These are phyloP conservation scores for Fomitopsis pinicola DNA, from an alignment of 1,284 basidiomycete species.

Conservation along the genomic window DNA sequence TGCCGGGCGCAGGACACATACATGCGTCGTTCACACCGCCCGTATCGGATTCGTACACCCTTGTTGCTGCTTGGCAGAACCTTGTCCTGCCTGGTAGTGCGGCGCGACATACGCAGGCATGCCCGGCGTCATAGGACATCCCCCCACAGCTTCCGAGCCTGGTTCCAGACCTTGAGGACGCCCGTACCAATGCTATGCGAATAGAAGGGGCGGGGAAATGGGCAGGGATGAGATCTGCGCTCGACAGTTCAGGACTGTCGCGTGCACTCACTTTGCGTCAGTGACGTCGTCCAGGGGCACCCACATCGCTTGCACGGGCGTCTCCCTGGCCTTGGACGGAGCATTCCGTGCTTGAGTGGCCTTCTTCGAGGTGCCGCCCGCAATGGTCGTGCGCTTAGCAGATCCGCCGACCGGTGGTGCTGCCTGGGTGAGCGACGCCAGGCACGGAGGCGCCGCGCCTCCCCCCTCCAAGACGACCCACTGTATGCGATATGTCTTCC, in stretches of 20 bases:
- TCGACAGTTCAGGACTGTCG: not conserved
- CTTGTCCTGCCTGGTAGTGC: too few relatives aligned
- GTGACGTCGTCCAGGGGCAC: conserved; percentile 48
- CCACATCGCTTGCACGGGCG: conserved; percentile 38
- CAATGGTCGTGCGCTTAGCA: conserved; percentile 1
- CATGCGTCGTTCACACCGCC: too few relatives aligned
- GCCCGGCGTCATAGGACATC: not conserved
- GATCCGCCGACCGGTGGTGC: not conserved
- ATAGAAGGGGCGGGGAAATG: not conserved
- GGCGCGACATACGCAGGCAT: not conserved
- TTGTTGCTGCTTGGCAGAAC: not conserved
- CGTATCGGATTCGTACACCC: not conserved
- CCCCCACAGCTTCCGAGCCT: conserved; percentile 28
- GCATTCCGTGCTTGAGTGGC: conserved; percentile 1
- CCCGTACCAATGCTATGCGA: conserved; percentile 32
- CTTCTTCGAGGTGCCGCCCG: conserved; percentile 5
- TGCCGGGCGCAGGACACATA: not conserved
- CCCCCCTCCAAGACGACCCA: conserved; percentile 65
- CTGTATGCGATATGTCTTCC: conserved; percentile 82
- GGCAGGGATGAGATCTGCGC: not conserved
- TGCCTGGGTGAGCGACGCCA: conserved; percentile 12
- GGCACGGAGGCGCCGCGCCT: conserved; percentile 21
- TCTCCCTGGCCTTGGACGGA: conserved; percentile 8
- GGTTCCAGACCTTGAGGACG: conserved; percentile 34
- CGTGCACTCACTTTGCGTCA: conserved; percentile 54